Evolutionary conservation across 129 eudicot genomes (phyloP), one percentile per base, ranked within the genome.

Genomic region (Arctium minus): DNA sequence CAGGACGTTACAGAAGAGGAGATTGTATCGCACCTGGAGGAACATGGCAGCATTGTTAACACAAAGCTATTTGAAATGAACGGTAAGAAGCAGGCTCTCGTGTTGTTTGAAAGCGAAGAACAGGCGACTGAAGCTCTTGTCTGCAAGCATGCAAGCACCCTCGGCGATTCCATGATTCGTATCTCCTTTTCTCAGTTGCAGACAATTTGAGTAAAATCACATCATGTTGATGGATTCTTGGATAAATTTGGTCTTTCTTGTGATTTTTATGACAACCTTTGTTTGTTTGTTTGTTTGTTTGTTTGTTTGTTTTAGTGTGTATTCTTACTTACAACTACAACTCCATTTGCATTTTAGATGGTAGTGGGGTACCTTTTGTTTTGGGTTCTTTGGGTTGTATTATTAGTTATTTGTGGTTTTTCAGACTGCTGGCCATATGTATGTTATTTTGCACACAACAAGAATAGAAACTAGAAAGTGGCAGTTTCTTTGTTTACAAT

Each of bases 121-220:
- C 91, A 91, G 77, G 97, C 98, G 5, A 89, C 98, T 13, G 98
- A 92, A 88, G 97, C 96, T 15, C 98, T 96, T 80, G 98, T 96
- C 80, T 93, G 94, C 96, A 93, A 96, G 85, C 97, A 96, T 76
- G 97, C 99, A 5, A 93, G 89, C 31, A 76, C 96, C 10, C 96
- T 92, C 35, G 94, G 88, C 2, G 92, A 90, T 74, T 90, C 94
- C 31, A 86, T 88, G 82, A 91, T 95, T 42, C 91, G 97, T 42
- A 95, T 95, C 64, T 95, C 98, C 7, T 95, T 92, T 78, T 95
- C 98, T 76, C 98, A 95, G 90, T 79, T 91, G 89, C 97, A 92
- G 79, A 80, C 90, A 40, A 92, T 94, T 67, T 92, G 89, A 93
- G 29, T 56, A 9, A 56, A 32, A 72, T 15, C 32, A 50, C 67